These are phyloP conservation scores for Penicillium sp. DNA, from an alignment of 2,329 filamentous ascomycete genomes.

Conservation along the genomic window DNA sequence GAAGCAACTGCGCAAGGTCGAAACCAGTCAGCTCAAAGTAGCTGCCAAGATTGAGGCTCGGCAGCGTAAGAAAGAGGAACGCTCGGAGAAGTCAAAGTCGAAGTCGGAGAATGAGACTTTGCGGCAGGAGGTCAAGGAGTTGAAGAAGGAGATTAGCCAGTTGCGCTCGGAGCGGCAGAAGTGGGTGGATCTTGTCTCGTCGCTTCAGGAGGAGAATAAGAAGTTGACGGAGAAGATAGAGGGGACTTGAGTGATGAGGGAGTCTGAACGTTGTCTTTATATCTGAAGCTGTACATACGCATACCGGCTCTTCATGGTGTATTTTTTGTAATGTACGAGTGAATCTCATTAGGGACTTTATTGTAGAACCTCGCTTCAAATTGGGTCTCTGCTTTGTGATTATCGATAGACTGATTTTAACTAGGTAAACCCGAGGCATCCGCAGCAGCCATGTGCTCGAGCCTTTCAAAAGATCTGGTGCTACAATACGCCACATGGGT, in stretches of 20 bases:
- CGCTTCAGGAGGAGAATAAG: constrained; percentile 61
- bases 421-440: too few relatives aligned
- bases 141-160: constrained; percentile 52
- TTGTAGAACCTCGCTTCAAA: not conserved
- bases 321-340: not conserved
- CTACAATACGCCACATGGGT: not conserved
- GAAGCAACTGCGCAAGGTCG: constrained; percentile 45
- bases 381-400: not conserved
- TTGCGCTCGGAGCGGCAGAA: constrained; percentile 53
- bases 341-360: not conserved
- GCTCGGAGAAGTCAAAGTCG: constrained; percentile 46
- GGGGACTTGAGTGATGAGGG: constrained; percentile 1
- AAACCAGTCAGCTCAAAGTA: constrained; percentile 44
- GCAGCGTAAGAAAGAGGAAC: constrained; percentile 41
- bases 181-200: constrained; percentile 53
- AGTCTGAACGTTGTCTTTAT: not conserved
- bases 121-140: constrained; percentile 49
- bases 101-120: constrained; percentile 49
- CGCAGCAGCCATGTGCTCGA: not conserved
- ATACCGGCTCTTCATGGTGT: not conserved
- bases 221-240: constrained; percentile 42
- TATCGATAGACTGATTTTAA: not conserved
- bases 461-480: not conserved
- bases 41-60: constrained; percentile 42
- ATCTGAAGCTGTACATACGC: not conserved